Evolutionary conservation across 1,139 yeast genomes (phyloP).

Genomic region (Pichia sp.): DNA sequence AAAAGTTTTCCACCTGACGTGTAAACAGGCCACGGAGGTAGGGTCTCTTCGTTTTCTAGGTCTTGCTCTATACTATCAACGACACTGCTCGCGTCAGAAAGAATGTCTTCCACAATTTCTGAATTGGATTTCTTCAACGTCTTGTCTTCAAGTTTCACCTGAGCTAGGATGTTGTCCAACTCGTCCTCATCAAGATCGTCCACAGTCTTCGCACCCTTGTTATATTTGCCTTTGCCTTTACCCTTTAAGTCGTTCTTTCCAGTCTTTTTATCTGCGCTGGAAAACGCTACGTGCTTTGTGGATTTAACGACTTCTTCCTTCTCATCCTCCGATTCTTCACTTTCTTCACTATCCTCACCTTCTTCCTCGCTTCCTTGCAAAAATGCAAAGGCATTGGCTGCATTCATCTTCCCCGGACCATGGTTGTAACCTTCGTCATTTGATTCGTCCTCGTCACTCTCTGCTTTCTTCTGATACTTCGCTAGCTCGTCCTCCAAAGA

Average conservation of each 20-base stretch:
- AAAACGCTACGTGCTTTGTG: conserved; percentile 18
- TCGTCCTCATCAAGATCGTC: conserved; percentile 25
- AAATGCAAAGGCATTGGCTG: conserved; percentile 50
- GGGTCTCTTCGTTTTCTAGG: conserved; percentile 22
- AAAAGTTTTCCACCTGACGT: conserved; percentile 42
- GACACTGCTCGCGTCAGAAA: conserved; percentile 14
- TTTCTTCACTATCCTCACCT: conserved; percentile 33
- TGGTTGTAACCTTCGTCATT: conserved; percentile 11
- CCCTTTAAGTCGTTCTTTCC: not conserved
- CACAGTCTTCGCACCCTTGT: conserved; percentile 11
- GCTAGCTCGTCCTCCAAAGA: conserved; percentile 35
- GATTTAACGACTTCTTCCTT: conserved; percentile 10
- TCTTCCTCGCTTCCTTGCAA: conserved; percentile 41
- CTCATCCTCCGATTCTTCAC: conserved; percentile 5
- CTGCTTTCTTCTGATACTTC: conserved; percentile 19
- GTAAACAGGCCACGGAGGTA: conserved; percentile 33
- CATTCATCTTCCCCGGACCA: conserved; percentile 15
- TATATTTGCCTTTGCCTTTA: conserved; percentile 13
- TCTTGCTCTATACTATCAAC: conserved; percentile 24
- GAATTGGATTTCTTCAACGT: conserved; percentile 16
- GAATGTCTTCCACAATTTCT: conserved; percentile 17
- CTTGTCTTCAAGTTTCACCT: conserved; percentile 16
- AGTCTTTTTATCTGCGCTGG: conserved; percentile 13
- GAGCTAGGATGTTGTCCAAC: conserved; percentile 19
- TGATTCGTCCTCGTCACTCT: conserved; percentile 18